A percentile compares a stretch with the other conserved stretches of the same genome.
Evolutionary conservation across 768 basidiomycete species (phyloP).

Genomic region (Mycena kentingensis): DNA sequence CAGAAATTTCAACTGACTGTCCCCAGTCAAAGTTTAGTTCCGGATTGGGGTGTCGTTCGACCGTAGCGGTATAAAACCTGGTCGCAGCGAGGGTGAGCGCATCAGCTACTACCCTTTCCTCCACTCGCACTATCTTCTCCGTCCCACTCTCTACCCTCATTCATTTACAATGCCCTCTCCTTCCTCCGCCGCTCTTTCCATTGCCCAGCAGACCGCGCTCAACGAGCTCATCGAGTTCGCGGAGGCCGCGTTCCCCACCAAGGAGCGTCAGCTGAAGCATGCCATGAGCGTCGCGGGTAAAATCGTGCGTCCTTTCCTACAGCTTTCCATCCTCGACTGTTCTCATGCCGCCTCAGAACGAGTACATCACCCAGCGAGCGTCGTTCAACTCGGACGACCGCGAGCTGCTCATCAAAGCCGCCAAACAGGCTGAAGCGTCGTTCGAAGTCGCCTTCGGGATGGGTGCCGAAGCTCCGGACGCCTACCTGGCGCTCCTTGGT

Average conservation of each 20-base stretch:
- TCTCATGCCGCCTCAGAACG: not conserved
- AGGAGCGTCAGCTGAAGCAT: not conserved
- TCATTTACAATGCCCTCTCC: too few relatives aligned
- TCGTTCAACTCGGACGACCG: too few relatives aligned
- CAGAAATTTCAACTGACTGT: not conserved
- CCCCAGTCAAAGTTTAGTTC: not conserved
- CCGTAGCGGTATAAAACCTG: not conserved
- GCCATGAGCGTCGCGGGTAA: not conserved
- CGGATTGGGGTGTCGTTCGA: too few relatives aligned
- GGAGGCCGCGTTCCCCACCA: not conserved
- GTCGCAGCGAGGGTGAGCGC: not conserved
- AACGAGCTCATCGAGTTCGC: not conserved
- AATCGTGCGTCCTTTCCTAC: not conserved
- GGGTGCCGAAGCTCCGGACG: too few relatives aligned
- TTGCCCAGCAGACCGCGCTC: not conserved
- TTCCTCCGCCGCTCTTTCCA: not conserved
- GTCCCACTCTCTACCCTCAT: too few relatives aligned
- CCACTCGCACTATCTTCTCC: too few relatives aligned
- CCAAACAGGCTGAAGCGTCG: too few relatives aligned
- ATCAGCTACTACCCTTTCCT: not conserved
- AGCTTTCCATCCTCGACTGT: not conserved
- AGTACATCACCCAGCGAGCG: not conserved
- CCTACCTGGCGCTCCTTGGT: not conserved
- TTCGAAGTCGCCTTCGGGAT: too few relatives aligned
- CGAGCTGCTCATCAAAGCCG: too few relatives aligned